Base-by-base conservation (phyloP, 345 rosid species). In the Jatropha curcas region DNA sequence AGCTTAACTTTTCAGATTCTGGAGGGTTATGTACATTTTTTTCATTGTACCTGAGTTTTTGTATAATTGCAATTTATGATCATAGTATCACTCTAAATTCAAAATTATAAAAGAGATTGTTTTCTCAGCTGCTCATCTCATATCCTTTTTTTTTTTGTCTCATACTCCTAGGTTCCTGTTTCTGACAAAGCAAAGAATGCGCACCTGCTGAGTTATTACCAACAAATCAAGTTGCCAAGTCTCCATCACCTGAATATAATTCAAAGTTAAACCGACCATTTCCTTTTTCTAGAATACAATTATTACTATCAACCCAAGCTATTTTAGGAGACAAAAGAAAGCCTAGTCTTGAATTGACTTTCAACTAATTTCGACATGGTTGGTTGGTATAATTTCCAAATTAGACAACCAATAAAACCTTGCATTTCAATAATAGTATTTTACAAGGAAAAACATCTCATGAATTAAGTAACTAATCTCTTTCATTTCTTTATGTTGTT, bases 31-130 rank as follows among this genome's bases (percentile, higher is more conserved):
- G 77, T 74, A 65, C 25, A 65, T 65, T 43, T 37, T 25, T 9
- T 28, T 53, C 20, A 7, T 39, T 19, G 30, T 31, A 48, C 22
- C 31, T 22, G 28, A 60, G n/a, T 28, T 33, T 25, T 58, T 70
- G 24, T 43, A 39, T 7, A 64, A 52, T 63, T 53, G 59, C 14
- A 20, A 71, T 71, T 71, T 33, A 35, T 60, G 74, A 61, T 71
- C 60, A 37, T 4, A 70, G 19, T 33, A 43, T 7, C 27, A 16
- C 17, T 48, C 33, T 60, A n/a, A 12, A 48, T 7, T 4, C 0
- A 24, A 46, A 8, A 27, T 19, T 25, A 22, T 14, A 25, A 30
- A 10, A 24, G 31, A 24, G 14, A 24, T n/a, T n/a, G n/a, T n/a
- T n/a, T n/a, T n/a, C n/a, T n/a, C n/a, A 24, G 10, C 60, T 22